Evolutionary conservation across 805 yeast species (phyloP).

Genomic region (Scheffersomyces coipomensis): DNA sequence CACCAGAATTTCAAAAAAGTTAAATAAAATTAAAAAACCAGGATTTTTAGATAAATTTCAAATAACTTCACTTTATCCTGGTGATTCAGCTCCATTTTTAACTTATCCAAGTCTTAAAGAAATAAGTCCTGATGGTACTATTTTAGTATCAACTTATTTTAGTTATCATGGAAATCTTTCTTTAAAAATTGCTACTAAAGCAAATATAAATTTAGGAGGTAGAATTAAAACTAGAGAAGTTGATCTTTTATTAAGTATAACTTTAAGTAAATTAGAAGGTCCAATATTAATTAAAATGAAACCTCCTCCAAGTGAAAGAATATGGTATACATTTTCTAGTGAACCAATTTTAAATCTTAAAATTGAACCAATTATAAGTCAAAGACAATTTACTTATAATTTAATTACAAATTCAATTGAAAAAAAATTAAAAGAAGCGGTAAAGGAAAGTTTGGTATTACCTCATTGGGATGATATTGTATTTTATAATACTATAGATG

Average conservation of each 20-base stretch:
- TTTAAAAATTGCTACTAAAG: constrained; percentile 77
- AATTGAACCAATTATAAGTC: constrained; percentile 89
- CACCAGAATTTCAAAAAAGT: constrained; percentile 63
- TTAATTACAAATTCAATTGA: constrained; percentile 80
- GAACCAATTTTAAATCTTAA: constrained; percentile 75
- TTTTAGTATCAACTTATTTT: constrained; percentile 59
- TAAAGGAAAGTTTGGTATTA: constrained; percentile 73
- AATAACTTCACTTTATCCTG: constrained; percentile 70
- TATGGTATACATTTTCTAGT: constrained; percentile 85
- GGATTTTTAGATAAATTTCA: constrained; percentile 83
- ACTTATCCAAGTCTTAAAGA: constrained; percentile 69
- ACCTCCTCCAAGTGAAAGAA: constrained; percentile 85
- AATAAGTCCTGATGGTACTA: constrained; percentile 77
- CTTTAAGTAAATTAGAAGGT: constrained; percentile 69
- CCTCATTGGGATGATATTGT: constrained; percentile 90
- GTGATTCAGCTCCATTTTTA: constrained; percentile 76
- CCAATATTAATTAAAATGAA: constrained; percentile 67
- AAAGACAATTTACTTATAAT: constrained; percentile 74
- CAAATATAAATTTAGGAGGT: constrained; percentile 70
- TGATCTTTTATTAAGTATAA: constrained; percentile 67
- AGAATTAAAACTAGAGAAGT: constrained; percentile 68
- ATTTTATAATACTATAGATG: constrained; percentile 62
- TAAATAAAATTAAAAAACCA: constrained; percentile 79
- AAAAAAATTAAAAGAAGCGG: constrained; percentile 72
- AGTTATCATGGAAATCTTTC: constrained; percentile 75